Evolutionary conservation across 352 stramenopile species (phyloP).

Genomic region (Phytophthora pluvialis): DNA sequence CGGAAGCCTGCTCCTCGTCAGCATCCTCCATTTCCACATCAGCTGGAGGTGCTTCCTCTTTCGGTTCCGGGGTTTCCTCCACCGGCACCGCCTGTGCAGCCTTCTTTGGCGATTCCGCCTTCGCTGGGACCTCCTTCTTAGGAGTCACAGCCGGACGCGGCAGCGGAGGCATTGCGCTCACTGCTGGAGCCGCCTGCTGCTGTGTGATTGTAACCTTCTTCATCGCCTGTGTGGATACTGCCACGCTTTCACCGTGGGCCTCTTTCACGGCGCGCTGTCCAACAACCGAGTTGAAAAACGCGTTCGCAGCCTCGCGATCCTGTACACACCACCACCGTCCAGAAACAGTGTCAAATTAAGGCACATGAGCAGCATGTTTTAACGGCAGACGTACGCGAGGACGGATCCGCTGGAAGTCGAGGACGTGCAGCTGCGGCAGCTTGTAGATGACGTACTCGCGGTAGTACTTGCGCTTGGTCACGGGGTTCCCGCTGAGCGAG

Average conservation of each 20-base stretch:
- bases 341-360: background rate
- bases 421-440: constrained; percentile 84
- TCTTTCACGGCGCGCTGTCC: constrained; percentile 73
- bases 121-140: constrained; percentile 21
- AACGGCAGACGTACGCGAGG: constrained; percentile 54
- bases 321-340: constrained; percentile 28
- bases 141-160: constrained; percentile 20
- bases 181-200: constrained; percentile 22
- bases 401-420: constrained; percentile 89
- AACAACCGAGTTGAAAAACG: constrained; percentile 80
- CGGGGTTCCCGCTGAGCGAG: constrained; percentile 88
- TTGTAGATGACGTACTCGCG: constrained; percentile 93
- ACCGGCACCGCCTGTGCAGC: constrained; percentile 23
- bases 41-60: constrained; percentile 22
- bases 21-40: constrained; percentile 71
- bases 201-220: constrained; percentile 46
- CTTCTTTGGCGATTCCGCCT: constrained; percentile 30
- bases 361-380: background rate
- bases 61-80: constrained; percentile 26
- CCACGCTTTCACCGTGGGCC: constrained; percentile 44
- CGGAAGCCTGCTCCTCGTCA: constrained; percentile 31
- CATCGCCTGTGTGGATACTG: constrained; percentile 54
- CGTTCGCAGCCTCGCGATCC: constrained; percentile 77
- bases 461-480: constrained; percentile 92
- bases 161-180: constrained; percentile 31